Base-by-base conservation (phyloP, 495 filamentous ascomycete genomes). In the Penicillium odoratum region DNA sequence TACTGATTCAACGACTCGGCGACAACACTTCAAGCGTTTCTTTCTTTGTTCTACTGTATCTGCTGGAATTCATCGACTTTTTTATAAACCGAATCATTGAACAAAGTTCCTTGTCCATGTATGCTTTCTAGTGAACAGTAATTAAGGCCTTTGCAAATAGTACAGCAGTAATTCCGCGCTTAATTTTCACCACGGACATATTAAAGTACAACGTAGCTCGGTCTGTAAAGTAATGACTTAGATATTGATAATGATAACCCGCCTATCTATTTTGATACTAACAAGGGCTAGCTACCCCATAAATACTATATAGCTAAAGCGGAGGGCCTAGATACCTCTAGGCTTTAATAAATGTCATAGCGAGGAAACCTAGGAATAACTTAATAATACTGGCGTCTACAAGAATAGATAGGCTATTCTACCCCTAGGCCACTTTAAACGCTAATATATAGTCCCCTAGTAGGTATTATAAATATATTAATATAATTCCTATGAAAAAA, bases 301-400 rank as follows among this genome's bases (percentile, higher is more conserved):
- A 58, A 58, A 55, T 48, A 71, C 56, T 69, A 65, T 36, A 51
- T 67, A 25, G 34, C 60, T 13, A 57, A 71, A 57, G 69, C 67
- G 7, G 51, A 69, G 55, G 56, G 33, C 36, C 56, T 71, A 29
- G 49, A 73, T 68, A 47, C 71, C 47, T 68, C 62, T 30, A 53
- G 62, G 58, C 69, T 73, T 40, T 55, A 56, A 61, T 49, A 73
- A 46, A 66, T 69, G 53, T 63, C 56, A 6, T 34, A 70, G 67
- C 48, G 18, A 48, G 48, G 29, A 40, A 18, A 38, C 53, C 13
- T 7, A 48, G 31, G 46, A 16, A 26, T 13, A 48, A 16, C 44
- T 49, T 13, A 18, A 38, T 28, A 18, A 38, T 8, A 49, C 44
- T 34, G 3, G 6, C 49, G 18, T 6, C 7, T 25, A 45, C 43